Base-by-base conservation (phyloP, 345 rosid genomes). In the Eucalyptus albens region DNA sequence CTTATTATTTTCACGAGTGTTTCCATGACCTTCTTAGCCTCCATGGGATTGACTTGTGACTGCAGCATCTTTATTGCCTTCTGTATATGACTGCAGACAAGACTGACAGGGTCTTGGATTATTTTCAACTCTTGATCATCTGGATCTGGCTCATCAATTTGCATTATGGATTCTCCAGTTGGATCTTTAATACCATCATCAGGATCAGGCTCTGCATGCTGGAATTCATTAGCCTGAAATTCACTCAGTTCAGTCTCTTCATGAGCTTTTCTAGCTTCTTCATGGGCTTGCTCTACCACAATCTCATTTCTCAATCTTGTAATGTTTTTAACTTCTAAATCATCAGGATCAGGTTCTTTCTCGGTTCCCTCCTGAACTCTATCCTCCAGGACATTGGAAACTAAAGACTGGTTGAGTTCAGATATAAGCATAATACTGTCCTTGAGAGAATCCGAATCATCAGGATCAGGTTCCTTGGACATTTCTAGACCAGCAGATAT, bases 1-100 rank as follows among this genome's bases (percentile, higher is more conserved):
- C 99, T 94, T 69, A 96, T 94, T 93, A 97, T 95, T 92, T 93
- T 97, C 72, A 95, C 92, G 56, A 97, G 94, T 80, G 94, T 96
- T 93, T 94, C 95, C 80, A 97, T 90, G 50, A 93, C 94, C 27
- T 65, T 87, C 4, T 90, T 88, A 24, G 94, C 93, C 90, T 96
- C 96, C 50, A 88, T 29, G n/a, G 95, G 90, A 91, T 89, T 92
- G 87, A 92, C 92, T 94, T 96, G 98, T 60, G 93, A 89, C 90
- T 86, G 89, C 93, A 98, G 93, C 87, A 88, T 92, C 89, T 91
- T 90, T 59, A 96, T 94, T 59, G 98, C 96, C 93, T 94, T 94
- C 92, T 93, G 94, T 92, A 98, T 88, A 88, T 94, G 96, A 88
- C 91, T 91, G 90, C 96, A 94, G 81, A 95, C 88, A 90, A 89